Percentiles rank a stretch among this genome's conserved stretches.
Conservation (phyloP, 2,329 filamentous ascomycete species). For the Colletotrichum lindemuthianum region DNA sequence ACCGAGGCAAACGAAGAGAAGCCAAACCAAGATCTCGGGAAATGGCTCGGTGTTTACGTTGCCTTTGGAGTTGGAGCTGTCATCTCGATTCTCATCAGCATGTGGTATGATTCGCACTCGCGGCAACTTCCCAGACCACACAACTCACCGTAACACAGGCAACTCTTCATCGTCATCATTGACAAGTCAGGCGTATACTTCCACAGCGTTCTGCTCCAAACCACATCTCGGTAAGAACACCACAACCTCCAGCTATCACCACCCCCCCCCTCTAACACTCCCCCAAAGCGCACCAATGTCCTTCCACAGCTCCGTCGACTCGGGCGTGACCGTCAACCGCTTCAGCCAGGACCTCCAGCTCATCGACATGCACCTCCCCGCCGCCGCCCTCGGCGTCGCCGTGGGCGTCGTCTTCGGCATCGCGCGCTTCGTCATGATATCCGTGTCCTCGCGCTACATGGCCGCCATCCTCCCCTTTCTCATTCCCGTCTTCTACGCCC, state of each 20-base stretch:
- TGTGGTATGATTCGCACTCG: constrained; percentile 10
- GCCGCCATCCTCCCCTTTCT: constrained; percentile 44
- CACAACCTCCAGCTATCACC: background rate
- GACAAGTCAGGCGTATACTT: constrained; percentile 44
- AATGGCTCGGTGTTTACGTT: constrained; percentile 50
- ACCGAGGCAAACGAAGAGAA: constrained; percentile 50
- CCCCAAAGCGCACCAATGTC: constrained; percentile 33
- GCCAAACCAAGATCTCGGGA: constrained; percentile 49
- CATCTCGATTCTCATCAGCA: constrained; percentile 9
- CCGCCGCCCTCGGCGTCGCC: constrained; percentile 37
- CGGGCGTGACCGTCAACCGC: constrained; percentile 38
- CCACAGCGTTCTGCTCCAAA: constrained; percentile 41
- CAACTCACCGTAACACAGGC: constrained; percentile 27
- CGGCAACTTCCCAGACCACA: background rate
- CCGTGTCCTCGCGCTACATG: constrained; percentile 45
- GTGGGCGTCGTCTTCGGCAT: constrained; percentile 25
- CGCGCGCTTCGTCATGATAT: constrained; percentile 37
- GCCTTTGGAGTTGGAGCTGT: constrained; percentile 24
- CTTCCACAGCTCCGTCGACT: constrained; percentile 37
- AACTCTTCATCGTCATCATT: constrained; percentile 46
- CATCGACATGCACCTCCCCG: constrained; percentile 39
- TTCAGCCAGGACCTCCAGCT: constrained; percentile 39
- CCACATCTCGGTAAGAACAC: constrained; percentile 36
- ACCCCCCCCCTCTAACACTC: background rate
- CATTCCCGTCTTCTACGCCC: constrained; percentile 41